A percentile compares a stretch with the other conserved stretches of the same genome.
These are phyloP conservation scores for Sarcodon sp. DNA, from an alignment of 768 basidiomycete species.

Conservation along the genomic window DNA sequence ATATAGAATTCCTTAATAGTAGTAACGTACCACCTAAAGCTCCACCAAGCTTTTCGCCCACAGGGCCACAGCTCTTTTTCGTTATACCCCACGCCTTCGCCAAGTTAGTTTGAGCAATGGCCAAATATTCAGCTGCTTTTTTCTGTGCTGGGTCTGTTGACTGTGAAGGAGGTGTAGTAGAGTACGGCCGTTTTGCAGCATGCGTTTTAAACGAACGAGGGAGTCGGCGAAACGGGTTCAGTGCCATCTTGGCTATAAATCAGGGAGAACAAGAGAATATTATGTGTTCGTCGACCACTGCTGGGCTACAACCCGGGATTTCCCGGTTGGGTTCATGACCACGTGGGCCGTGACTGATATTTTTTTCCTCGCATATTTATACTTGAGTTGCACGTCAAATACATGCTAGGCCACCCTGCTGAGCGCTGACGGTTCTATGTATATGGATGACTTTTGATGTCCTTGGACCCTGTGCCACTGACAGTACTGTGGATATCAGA, in stretches of 20 bases:
- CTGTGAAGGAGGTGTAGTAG: not conserved
- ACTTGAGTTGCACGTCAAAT: too few species aligned
- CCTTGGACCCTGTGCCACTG: too few species aligned
- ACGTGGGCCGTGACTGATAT: too few species aligned
- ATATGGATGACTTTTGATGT: too few species aligned
- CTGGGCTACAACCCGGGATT: not conserved
- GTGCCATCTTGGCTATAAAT: not conserved
- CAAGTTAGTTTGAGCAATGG: slow-evolving; percentile 42
- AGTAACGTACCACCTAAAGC: slow-evolving; percentile 38
- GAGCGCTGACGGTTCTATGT: too few species aligned
- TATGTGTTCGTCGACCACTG: not conserved
- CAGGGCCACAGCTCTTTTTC: slow-evolving; percentile 32
- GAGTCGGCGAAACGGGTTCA: not conserved
- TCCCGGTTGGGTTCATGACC: not conserved
- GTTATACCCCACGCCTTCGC: slow-evolving; percentile 38
- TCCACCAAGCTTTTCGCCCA: slow-evolving; percentile 40
- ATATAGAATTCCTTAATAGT: not conserved
- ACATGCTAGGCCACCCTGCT: too few species aligned
- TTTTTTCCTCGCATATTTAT: too few species aligned
- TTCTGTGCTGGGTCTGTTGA: slow-evolving; percentile 39
- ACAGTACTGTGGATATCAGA: too few species aligned
- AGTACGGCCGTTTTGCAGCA: not conserved
- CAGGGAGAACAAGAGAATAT: not conserved
- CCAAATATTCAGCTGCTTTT: slow-evolving; percentile 59
- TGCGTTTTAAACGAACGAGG: not conserved